Conservation (phyloP, 306 rosid genomes). For the Oemleria cerasiformis region DNA sequence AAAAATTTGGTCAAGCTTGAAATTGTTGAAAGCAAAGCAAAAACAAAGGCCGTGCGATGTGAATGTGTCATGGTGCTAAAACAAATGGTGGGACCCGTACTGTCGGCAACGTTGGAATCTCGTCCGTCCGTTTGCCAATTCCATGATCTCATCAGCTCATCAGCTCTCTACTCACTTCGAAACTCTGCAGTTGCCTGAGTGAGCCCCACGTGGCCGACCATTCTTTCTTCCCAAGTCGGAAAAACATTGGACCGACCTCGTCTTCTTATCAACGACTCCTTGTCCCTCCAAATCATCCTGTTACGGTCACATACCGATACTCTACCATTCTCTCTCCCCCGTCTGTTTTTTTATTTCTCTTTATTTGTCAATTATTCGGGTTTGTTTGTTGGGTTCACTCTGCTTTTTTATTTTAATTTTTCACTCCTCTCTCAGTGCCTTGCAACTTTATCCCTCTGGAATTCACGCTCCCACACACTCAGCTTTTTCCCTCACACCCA, state of each 20-base stretch:
- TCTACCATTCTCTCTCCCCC: background rate
- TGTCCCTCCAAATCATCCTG: background rate
- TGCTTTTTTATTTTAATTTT: background rate
- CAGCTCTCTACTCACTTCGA: background rate
- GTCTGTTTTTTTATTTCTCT: background rate
- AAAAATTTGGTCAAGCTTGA: background rate
- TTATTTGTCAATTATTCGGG: background rate
- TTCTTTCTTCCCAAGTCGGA: background rate
- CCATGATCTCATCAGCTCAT: background rate
- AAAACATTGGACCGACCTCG: background rate
- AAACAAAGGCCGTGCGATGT: background rate
- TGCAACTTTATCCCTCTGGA: background rate
- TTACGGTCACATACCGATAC: background rate
- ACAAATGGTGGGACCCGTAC: slow-evolving; percentile 14
- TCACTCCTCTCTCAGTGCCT: background rate
- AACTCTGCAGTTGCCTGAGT: background rate
- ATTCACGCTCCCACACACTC: background rate
- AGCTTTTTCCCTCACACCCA: slow-evolving; percentile 17
- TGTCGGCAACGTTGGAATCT: background rate
- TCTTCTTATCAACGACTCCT: background rate
- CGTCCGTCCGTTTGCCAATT: too few species aligned
- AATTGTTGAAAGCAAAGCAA: background rate
- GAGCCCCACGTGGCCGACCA: slow-evolving; percentile 10
- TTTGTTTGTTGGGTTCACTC: slow-evolving; percentile 14
- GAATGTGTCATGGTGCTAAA: slow-evolving; percentile 21